A percentile compares a stretch with the other conserved stretches of the same genome.
These are phyloP conservation scores for Salix arbutifolia DNA, from an alignment of 345 rosid species.

Conservation along the genomic window DNA sequence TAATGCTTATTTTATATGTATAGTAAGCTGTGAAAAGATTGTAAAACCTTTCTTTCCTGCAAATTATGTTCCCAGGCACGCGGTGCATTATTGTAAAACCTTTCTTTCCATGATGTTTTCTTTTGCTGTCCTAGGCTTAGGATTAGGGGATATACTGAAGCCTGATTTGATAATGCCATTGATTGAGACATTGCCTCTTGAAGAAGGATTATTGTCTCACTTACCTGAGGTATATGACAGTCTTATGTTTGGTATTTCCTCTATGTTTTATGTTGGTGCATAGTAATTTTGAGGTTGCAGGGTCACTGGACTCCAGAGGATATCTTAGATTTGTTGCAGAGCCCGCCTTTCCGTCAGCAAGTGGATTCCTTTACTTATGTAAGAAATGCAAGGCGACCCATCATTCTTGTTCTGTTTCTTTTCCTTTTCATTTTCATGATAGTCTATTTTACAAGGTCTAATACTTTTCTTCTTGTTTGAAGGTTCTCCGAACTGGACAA, in stretches of 20 bases:
- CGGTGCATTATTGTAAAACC: no score
- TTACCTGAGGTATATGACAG: constrained; percentile 70
- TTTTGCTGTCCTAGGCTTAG: constrained; percentile 51
- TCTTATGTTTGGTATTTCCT: constrained; percentile 1
- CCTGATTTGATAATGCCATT: constrained; percentile 91
- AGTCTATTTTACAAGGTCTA: neutral
- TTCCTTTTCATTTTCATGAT: neutral
- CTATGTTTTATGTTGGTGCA: neutral
- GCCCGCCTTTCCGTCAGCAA: constrained; percentile 96
- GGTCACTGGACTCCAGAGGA: constrained; percentile 72
- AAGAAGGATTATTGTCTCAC: constrained; percentile 60
- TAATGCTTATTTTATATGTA: neutral
- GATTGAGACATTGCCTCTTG: constrained; percentile 60
- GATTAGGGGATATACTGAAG: constrained; percentile 77
- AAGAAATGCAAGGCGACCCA: constrained; percentile 26
- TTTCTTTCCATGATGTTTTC: neutral
- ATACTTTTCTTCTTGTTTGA: constrained; percentile 13
- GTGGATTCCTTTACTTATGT: constrained; percentile 93
- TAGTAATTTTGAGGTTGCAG: constrained; percentile 41
- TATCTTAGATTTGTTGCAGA: constrained; percentile 77
- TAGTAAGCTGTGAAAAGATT: neutral
- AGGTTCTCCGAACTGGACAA: constrained; percentile 97
- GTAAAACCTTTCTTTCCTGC: neutral
- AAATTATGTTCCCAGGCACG: no score
- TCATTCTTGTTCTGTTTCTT: constrained; percentile 8